A percentile compares a stretch with the other conserved stretches of the same genome.
phyloP scores from a whole-genome alignment of 2,329 filamentous ascomycete genomes.

The Verticillium klebahnii region DNA sequence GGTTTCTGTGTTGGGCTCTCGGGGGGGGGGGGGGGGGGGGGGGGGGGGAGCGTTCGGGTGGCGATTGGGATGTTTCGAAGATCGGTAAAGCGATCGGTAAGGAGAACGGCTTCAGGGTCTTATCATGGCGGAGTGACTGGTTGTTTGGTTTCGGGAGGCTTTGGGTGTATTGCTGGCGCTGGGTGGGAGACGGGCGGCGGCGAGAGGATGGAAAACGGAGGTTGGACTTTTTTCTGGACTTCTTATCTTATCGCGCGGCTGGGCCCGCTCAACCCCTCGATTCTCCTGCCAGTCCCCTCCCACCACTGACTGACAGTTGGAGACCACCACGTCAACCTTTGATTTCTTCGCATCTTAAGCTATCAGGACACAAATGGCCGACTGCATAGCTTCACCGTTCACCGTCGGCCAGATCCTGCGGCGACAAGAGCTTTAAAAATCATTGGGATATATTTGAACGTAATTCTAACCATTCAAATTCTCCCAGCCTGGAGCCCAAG shows the following conservation, averaged over 20 bases:
- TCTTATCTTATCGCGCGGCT: not conserved
- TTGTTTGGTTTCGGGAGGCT: not conserved
- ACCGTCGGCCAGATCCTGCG: too few species aligned
- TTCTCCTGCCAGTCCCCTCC: not conserved
- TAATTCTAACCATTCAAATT: not conserved
- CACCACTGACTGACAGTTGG: not conserved
- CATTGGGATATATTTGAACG: too few species aligned
- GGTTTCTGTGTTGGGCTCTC: not conserved
- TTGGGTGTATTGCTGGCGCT: not conserved
- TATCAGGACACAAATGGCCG: too few species aligned
- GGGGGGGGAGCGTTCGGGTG: not conserved
- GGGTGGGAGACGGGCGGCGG: not conserved
- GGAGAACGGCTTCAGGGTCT: not conserved
- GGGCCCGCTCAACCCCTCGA: not conserved
- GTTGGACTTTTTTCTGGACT: not conserved
- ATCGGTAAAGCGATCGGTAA: not conserved
- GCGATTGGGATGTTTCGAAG: not conserved
- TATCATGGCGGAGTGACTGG: slow-evolving; percentile 1
- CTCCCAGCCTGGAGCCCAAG: not conserved
- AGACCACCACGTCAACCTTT: too few species aligned
- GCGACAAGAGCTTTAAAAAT: too few species aligned
- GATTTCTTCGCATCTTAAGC: too few species aligned
- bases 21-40: too few species aligned
- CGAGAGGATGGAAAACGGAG: not conserved
- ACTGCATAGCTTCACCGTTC: too few species aligned